These are phyloP conservation scores for Magnaporthales sp. DNA, from an alignment of 2,329 filamentous ascomycete species.

Conservation along the genomic window DNA sequence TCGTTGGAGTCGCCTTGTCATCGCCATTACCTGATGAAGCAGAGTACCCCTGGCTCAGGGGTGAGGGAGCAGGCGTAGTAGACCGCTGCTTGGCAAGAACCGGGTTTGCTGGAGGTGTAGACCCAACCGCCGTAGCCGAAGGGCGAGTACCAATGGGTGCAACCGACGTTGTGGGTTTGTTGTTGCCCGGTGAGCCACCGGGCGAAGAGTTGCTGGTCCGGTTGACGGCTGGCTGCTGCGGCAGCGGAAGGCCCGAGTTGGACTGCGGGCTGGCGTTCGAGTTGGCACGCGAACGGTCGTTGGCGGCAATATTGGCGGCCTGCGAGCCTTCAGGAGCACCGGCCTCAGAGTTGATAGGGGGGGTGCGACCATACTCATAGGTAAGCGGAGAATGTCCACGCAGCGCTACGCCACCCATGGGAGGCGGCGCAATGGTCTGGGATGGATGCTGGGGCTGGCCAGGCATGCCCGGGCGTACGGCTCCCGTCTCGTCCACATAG, in stretches of 20 bases:
- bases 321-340: slow-evolving; percentile 32
- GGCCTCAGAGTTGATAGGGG: slow-evolving; percentile 20
- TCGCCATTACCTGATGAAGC: slow-evolving; percentile 37
- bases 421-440: not conserved
- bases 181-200: slow-evolving; percentile 62
- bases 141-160: slow-evolving; percentile 93
- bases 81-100: slow-evolving; percentile 57
- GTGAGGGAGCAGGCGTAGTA: slow-evolving; percentile 87
- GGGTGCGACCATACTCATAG: slow-evolving; percentile 51
- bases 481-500: slow-evolving; percentile 60
- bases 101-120: slow-evolving; percentile 41
- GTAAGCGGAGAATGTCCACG: slow-evolving; percentile 74
- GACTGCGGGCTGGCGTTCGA: slow-evolving; percentile 79
- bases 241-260: slow-evolving; percentile 40
- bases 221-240: slow-evolving; percentile 53
- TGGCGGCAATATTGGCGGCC: slow-evolving; percentile 30
- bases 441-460: slow-evolving; percentile 28
- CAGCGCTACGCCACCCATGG: slow-evolving; percentile 47
- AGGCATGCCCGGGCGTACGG: slow-evolving; percentile 56
- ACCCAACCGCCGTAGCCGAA: slow-evolving; percentile 44
- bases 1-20: slow-evolving; percentile 27
- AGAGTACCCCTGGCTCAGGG: slow-evolving; percentile 65
- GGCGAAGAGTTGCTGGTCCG: slow-evolving; percentile 84
- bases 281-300: slow-evolving; percentile 62
- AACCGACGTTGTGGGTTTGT: slow-evolving; percentile 56